A percentile compares a stretch with the other conserved stretches of the same genome.
Evolutionary conservation across 345 rosid species (phyloP).

Genomic region (Mallotus nudiflorus): DNA sequence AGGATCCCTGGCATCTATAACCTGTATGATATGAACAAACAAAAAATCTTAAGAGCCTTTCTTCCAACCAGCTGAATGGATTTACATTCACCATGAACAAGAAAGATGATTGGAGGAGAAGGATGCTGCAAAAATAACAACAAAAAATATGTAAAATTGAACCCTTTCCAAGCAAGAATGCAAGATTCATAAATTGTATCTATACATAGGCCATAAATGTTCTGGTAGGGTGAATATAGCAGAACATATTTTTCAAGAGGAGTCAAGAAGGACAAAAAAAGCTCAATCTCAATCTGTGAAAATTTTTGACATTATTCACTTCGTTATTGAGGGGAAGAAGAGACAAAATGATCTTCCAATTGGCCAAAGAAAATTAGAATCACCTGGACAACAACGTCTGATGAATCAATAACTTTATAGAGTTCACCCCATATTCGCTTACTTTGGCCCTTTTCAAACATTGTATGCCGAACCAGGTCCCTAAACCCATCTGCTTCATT

Average conservation of each 20-base stretch:
- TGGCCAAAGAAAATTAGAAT: constrained; percentile 6
- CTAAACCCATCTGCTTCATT: constrained; percentile 69
- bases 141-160: background rate
- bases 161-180: background rate
- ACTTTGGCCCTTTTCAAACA: constrained; percentile 99
- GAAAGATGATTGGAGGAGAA: background rate
- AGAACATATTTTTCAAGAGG: background rate
- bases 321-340: background rate
- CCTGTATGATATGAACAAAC: constrained; percentile 36
- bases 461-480: constrained; percentile 88
- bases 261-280: background rate
- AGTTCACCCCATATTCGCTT: constrained; percentile 99
- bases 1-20: constrained; percentile 97
- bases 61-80: background rate
- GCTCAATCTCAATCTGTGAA: background rate
- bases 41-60: background rate
- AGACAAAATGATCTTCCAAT: background rate
- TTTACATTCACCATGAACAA: background rate
- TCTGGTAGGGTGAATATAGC: too few species aligned
- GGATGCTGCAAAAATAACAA: too few species aligned
- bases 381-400: constrained; percentile 96
- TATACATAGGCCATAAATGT: too few species aligned
- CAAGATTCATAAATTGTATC: background rate
- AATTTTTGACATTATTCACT: background rate
- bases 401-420: constrained; percentile 94